Base-by-base conservation (phyloP, 768 basidiomycete genomes). In the Psilocybe subaeruginosa region DNA sequence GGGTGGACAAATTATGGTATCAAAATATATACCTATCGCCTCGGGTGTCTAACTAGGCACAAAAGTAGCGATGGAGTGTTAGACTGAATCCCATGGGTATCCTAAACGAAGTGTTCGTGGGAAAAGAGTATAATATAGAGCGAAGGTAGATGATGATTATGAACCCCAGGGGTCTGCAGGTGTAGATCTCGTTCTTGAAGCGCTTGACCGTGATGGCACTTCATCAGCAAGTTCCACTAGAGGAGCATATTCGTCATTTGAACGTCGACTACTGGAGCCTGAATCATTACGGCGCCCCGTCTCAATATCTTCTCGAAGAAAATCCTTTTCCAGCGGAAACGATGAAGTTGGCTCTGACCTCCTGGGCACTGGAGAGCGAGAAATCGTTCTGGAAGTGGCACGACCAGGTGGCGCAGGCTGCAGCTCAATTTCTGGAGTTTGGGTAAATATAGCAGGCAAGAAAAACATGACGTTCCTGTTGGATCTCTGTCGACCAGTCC, bases 391-490 rank as follows among this genome's bases (percentile, higher is more conserved):
- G 33, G 69, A 66, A 14, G 71, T 61, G 17, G 71, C 59, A 45
- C 72, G 64, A 8, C 64, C 63, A 29, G 63, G 65, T 8, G 64
- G 64, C 8, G 75, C 62, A 43, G 71, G 64, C 45, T 77, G 77
- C 11, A 83, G 71, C 65, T 83, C 82, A 50, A 84, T 75, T 58
- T 83, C 80, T 47, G 75, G 76, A 4, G 76, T 63, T 29, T 59
- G 85, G 78, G 89, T 81, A 71, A 93, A 90, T 66, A 92, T 87
- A 35, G 91, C 90, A 19, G 92, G 92, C 53, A 94, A 81, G 80
- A 93, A 92, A 76, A 91, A 93, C 52, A 93, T 74, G 43, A 91
- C 84, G 35, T 89, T 87, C 43, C 86, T 82, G 51, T 82, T 82
- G 58, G 70, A 68, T 14, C 76, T 72, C 59, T 78, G 77, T 59